Conservation (phyloP, 371 early-diverging fungal genomes). For the Cladochytrium tenue region DNA sequence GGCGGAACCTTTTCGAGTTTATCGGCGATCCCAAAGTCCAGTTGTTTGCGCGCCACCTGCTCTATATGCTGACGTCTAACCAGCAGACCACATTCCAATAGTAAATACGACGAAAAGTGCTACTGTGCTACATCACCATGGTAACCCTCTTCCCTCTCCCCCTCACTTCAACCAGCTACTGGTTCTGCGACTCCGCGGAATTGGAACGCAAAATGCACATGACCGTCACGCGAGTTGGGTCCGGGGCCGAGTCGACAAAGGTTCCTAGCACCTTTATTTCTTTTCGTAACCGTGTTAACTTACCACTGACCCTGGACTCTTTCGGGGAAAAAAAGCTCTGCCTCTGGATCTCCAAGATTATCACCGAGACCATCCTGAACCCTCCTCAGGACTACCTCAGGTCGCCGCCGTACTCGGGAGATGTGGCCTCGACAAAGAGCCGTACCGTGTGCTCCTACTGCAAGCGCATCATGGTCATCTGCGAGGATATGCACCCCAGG, state of each 20-base stretch:
- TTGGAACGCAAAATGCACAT: conserved; percentile 23
- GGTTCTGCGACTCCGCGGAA: conserved; percentile 27
- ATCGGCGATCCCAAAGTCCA: conserved; percentile 20
- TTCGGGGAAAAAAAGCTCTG: no score
- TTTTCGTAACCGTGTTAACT: no score
- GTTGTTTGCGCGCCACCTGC: conserved; percentile 18
- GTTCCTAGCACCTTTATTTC: no score
- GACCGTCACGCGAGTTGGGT: conserved; percentile 15
- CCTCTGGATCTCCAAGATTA: conserved; percentile 17
- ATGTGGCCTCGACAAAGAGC: neutral
- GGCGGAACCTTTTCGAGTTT: conserved; percentile 22
- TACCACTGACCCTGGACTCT: no score
- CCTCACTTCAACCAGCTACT: conserved; percentile 14
- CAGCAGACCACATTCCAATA: conserved; percentile 6
- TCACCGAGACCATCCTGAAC: conserved; percentile 4
- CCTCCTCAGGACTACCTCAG: conserved; percentile 9
- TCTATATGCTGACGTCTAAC: conserved; percentile 16
- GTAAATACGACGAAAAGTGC: no score
- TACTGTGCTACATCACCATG: no score
- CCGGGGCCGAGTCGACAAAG: neutral
- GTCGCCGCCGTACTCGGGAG: conserved; percentile 2
- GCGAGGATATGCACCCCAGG: conserved; percentile 4
- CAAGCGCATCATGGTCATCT: conserved; percentile 17
- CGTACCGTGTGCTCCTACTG: conserved; percentile 13
- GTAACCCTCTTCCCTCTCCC: neutral